phyloP scores from a whole-genome alignment of 257 asterid genomes.

The Solanum ossicruentum region DNA sequence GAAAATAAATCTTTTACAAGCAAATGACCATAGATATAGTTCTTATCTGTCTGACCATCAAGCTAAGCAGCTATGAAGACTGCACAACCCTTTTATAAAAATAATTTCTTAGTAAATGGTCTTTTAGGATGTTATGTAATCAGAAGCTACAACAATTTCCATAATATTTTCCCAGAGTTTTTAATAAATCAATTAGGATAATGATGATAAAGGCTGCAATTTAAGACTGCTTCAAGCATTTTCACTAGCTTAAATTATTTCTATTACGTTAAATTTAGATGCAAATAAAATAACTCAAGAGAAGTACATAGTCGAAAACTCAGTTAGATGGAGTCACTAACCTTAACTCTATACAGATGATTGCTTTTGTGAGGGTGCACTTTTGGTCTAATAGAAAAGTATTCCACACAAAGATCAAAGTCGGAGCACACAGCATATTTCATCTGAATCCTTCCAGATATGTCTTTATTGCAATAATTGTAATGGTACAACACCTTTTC shows the following conservation, averaged over 20 bases:
- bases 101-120: not conserved
- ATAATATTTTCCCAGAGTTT: not conserved
- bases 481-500: conserved; percentile 87
- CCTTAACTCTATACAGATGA: conserved; percentile 94
- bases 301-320: not conserved
- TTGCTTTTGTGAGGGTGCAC: conserved; percentile 87
- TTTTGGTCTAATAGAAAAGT: conserved; percentile 96
- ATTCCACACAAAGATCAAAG: conserved; percentile 92
- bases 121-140: not conserved
- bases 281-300: not conserved
- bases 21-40: too few relatives aligned
- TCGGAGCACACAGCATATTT: conserved; percentile 88
- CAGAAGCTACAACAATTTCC: not conserved
- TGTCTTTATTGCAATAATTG: conserved; percentile 91
- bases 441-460: conserved; percentile 85
- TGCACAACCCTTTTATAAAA: not conserved
- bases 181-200: not conserved
- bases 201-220: not conserved
- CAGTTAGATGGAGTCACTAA: conserved; percentile 19
- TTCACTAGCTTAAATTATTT: not conserved
- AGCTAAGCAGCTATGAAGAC: too few relatives aligned
- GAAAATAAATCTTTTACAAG: not conserved
- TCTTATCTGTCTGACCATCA: not conserved
- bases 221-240: not conserved
- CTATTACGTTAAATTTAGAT: not conserved